Conservation (phyloP, 1,139 yeast genomes). For the Arxiozyma telluris region DNA sequence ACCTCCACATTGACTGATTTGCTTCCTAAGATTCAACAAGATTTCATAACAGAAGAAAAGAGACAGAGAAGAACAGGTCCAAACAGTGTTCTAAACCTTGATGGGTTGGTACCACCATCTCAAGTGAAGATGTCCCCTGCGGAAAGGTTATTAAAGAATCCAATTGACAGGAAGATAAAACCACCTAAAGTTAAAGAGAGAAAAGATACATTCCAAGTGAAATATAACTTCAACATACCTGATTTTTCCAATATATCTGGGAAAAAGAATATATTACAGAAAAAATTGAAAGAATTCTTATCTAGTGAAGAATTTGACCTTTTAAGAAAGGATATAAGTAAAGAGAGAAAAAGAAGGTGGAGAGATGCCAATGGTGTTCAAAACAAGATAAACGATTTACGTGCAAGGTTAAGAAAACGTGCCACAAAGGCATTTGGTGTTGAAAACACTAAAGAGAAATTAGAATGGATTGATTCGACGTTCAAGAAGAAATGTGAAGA, state of each 20-base stretch:
- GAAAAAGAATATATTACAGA: slow-evolving; percentile 17
- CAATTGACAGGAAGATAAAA: not conserved
- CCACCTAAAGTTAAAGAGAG: slow-evolving; percentile 26
- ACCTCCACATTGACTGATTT: slow-evolving; percentile 27
- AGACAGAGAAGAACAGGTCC: slow-evolving; percentile 4
- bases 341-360: slow-evolving; percentile 88
- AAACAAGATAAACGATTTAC: slow-evolving; percentile 78
- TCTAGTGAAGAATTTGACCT: slow-evolving; percentile 49
- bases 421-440: slow-evolving; percentile 63
- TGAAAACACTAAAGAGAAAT: slow-evolving; percentile 46
- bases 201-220: slow-evolving; percentile 14
- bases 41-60: slow-evolving; percentile 6
- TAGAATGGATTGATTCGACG: slow-evolving; percentile 71
- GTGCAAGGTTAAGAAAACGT: slow-evolving; percentile 65
- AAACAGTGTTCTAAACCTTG: slow-evolving; percentile 21
- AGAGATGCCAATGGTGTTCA: slow-evolving; percentile 72
- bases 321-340: slow-evolving; percentile 45
- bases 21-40: slow-evolving; percentile 15
- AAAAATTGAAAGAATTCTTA: slow-evolving; percentile 21
- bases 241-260: slow-evolving; percentile 12
- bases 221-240: slow-evolving; percentile 26
- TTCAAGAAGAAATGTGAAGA: slow-evolving; percentile 56
- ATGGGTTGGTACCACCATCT: slow-evolving; percentile 24
- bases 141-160: not conserved
- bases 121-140: not conserved